Evolutionary conservation across 305 asterid genomes (phyloP).

Genomic region (Fraxinus angustifolia): DNA sequence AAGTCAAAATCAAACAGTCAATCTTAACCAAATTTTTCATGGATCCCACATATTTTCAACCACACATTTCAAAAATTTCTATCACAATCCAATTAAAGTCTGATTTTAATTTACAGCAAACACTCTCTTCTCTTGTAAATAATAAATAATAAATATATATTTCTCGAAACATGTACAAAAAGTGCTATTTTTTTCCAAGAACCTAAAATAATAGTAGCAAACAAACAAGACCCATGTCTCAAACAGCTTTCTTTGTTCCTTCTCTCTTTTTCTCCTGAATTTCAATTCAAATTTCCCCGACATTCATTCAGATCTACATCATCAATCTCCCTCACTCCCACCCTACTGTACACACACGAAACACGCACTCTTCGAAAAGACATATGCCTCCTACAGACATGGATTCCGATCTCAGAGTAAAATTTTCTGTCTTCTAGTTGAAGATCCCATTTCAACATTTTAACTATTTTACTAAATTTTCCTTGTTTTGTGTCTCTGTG

Average conservation of each 20-base stretch:
- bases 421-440: neutral
- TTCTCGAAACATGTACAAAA: neutral
- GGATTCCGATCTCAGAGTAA: slow-evolving; percentile 59
- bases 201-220: neutral
- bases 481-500: neutral
- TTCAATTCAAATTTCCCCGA: slow-evolving; percentile 37
- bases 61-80: too few species aligned
- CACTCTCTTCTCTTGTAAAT: too few species aligned
- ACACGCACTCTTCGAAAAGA: neutral
- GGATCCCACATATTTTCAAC: too few species aligned
- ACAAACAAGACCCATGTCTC: neutral
- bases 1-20: too few species aligned
- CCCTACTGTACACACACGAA: neutral
- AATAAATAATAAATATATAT: too few species aligned
- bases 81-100: too few species aligned
- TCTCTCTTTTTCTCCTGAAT: slow-evolving; percentile 5
- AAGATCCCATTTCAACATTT: neutral
- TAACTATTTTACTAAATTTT: neutral
- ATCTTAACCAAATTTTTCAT: too few species aligned
- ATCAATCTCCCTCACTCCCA: neutral
- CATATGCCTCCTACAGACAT: slow-evolving; percentile 46
- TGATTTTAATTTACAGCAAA: too few species aligned
- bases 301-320: slow-evolving; percentile 25
- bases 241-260: neutral
- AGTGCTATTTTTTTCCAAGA: neutral